Evolutionary conservation across 2,329 filamentous ascomycete species (phyloP), one percentile per base, ranked within the genome.

Genomic region (Stemphylium beticola): DNA sequence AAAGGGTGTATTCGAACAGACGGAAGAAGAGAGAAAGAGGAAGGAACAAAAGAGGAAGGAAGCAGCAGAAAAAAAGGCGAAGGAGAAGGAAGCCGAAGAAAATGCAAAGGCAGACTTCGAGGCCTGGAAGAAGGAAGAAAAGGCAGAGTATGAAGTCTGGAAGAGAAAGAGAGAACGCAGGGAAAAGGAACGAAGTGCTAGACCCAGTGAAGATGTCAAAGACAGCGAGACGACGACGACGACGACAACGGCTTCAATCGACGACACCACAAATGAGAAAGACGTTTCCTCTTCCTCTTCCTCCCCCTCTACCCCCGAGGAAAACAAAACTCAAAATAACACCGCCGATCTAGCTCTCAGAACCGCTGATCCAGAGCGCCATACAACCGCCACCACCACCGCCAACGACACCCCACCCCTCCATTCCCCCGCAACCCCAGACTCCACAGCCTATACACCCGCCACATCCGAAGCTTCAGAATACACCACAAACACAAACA

Each of bases 1-100:
- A 57, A 89, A 89, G 69, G 86, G 84, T 2, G 76, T 82, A 3
- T 70, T 82, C 7, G 65, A 78, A 22, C 76, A 81, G n/a, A 78
- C 79, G 32, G 82, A 85, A 20, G 78, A 72, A 42, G 72, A 77
- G 12, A 69, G 74, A 49, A 78, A 74, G 66, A 76, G 76, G 61
- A 62, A 72, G 44, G 74, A 75, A 24, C 65, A 75, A 48, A 67
- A 72, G 40, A 67, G 70, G 33, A 75, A 71, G 11, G 64, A 71
- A 34, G 73, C 71, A 48, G 72, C 67, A 57, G 61, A 69, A 24
- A 66, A 66, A 48, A 65, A 65, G 39, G 58, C 48, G 15, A 74
- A 67, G 22, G 59, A 71, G 20, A 63, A 69, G 24, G 67, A 68
- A 29, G 60, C 63, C 18, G 60, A 63, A 57, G 76, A 74, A 54